Conservation (phyloP, 305 asterid species). For the Withania somnifera region DNA sequence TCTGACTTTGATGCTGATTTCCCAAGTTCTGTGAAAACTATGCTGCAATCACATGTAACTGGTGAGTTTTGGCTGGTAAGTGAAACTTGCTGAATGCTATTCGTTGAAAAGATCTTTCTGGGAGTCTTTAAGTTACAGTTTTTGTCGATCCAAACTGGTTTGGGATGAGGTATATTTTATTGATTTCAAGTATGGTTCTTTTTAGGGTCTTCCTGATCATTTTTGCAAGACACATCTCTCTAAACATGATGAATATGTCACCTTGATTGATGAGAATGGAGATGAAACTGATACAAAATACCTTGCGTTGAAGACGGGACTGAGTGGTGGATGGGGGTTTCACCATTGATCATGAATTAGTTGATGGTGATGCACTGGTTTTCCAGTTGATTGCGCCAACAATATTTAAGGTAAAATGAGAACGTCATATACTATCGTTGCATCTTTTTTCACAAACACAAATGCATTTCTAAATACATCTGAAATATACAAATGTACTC, state of each 20-base stretch:
- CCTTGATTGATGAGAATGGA: conserved; percentile 47
- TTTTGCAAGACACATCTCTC: conserved; percentile 62
- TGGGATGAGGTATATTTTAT: neutral
- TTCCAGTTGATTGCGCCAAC: conserved; percentile 43
- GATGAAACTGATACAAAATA: conserved; percentile 38
- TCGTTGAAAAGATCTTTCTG: neutral
- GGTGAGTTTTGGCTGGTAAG: conserved; percentile 95
- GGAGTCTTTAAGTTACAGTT: neutral
- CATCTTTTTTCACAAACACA: neutral
- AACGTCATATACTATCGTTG: neutral
- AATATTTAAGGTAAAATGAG: conserved; percentile 39
- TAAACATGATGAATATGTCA: conserved; percentile 24
- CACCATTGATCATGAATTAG: conserved; percentile 51
- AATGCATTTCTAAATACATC: neutral
- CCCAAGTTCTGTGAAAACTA: conserved; percentile 63
- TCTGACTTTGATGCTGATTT: conserved; percentile 33
- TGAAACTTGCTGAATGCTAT: neutral
- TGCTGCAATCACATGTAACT: conserved; percentile 90
- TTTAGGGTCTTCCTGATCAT: conserved; percentile 62
- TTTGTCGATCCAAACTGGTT: neutral
- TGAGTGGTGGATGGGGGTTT: conserved; percentile 87
- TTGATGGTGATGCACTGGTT: conserved; percentile 69
- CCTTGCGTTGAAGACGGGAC: conserved; percentile 46
- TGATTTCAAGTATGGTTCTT: neutral
- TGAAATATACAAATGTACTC: neutral